Conservation (phyloP, 805 yeast species). For the Candida golubevii region DNA sequence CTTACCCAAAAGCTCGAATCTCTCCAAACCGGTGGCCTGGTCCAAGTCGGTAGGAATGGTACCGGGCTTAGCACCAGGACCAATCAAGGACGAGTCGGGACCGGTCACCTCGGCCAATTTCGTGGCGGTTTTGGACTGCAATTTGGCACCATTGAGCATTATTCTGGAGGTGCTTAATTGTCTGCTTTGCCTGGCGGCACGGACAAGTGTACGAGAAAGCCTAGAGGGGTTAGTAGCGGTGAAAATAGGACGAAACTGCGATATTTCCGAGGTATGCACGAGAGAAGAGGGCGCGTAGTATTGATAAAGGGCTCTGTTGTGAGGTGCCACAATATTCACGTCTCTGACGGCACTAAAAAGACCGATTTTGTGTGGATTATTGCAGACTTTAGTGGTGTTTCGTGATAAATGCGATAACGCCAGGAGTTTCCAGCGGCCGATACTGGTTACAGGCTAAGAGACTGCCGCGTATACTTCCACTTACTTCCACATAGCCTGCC, state of each 20-base stretch:
- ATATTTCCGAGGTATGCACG: no score
- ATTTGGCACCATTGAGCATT: conserved; percentile 22
- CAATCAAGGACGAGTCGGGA: conserved; percentile 67
- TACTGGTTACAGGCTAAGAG: no score
- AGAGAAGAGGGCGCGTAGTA: no score
- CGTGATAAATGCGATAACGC: no score
- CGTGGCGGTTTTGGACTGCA: conserved; percentile 56
- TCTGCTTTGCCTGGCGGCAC: conserved; percentile 30
- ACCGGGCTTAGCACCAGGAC: conserved; percentile 85
- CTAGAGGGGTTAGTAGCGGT: conserved; percentile 17
- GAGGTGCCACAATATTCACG: no score
- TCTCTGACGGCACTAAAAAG: no score
- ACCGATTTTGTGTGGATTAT: no score
- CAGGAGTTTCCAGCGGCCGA: no score
- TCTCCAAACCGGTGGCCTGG: conserved; percentile 97
- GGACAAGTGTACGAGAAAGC: conserved; percentile 37
- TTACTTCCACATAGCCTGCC: no score
- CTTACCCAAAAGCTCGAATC: conserved; percentile 91
- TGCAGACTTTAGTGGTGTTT: no score
- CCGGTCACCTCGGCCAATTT: conserved; percentile 75
- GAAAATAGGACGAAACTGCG: neutral
- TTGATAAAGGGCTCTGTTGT: no score
- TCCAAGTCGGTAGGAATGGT: conserved; percentile 89
- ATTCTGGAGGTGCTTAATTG: conserved; percentile 31
- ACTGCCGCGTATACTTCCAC: no score